A percentile compares a stretch with the other conserved stretches of the same genome.
These are phyloP conservation scores for Dendrostoma leiphaemia DNA, from an alignment of 2,329 filamentous ascomycete species.

Conservation along the genomic window DNA sequence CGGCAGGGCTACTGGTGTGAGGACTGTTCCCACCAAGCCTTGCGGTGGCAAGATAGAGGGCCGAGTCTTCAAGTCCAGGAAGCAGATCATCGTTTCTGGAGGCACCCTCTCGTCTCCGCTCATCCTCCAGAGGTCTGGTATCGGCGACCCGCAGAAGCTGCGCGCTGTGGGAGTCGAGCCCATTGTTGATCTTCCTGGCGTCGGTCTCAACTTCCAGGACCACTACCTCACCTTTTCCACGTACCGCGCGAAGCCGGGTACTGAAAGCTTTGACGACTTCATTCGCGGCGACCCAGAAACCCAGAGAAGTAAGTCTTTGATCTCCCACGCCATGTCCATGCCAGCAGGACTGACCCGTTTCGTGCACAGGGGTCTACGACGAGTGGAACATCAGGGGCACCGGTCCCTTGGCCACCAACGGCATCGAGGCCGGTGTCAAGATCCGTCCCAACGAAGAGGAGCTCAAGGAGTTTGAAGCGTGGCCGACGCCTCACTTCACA, in stretches of 20 bases:
- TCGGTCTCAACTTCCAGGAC: slow-evolving; percentile 75
- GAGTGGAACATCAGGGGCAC: slow-evolving; percentile 81
- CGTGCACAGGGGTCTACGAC: slow-evolving; percentile 57
- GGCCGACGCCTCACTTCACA: slow-evolving; percentile 73
- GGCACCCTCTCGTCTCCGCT: slow-evolving; percentile 73
- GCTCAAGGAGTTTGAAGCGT: slow-evolving; percentile 64
- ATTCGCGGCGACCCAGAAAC: slow-evolving; percentile 69
- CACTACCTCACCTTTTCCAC: slow-evolving; percentile 71
- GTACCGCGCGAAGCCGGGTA: slow-evolving; percentile 70
- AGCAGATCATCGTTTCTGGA: slow-evolving; percentile 71
- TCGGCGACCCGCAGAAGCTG: slow-evolving; percentile 71
- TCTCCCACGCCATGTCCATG: background rate
- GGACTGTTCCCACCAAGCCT: slow-evolving; percentile 69
- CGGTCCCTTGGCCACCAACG: slow-evolving; percentile 73
- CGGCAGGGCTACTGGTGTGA: slow-evolving; percentile 68
- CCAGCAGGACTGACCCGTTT: slow-evolving; percentile 6
- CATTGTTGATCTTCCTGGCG: slow-evolving; percentile 68
- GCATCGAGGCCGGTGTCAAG: slow-evolving; percentile 79
- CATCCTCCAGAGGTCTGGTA: slow-evolving; percentile 73
- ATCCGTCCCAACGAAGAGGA: slow-evolving; percentile 69
- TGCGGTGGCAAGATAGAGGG: slow-evolving; percentile 41
- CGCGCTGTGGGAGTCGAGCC: slow-evolving; percentile 66
- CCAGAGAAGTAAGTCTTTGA: slow-evolving; percentile 54
- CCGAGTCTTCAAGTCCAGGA: slow-evolving; percentile 63
- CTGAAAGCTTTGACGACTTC: slow-evolving; percentile 80